A percentile compares a stretch with the other conserved stretches of the same genome.
Conservation (phyloP, 2,329 filamentous ascomycete genomes). For the Pyrenophora teres region DNA sequence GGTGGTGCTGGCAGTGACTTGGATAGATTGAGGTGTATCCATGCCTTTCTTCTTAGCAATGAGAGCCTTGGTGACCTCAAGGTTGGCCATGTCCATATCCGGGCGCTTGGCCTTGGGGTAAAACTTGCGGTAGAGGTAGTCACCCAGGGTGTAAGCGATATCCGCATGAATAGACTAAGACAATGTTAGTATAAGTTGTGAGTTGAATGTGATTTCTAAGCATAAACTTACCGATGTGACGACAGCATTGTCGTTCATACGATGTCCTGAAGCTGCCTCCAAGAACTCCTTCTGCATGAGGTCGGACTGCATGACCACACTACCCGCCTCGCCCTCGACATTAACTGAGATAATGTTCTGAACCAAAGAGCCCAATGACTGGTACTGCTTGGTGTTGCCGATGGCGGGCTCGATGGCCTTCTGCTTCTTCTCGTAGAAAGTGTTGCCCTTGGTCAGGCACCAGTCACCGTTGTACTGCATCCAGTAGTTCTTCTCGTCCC, state of each 20-base stretch:
- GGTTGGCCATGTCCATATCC: conserved; percentile 37
- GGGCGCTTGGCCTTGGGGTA: conserved; percentile 24
- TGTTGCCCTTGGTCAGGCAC: conserved; percentile 32
- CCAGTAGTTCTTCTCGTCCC: conserved; percentile 47
- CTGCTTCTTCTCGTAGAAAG: conserved; percentile 7
- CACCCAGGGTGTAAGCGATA: conserved; percentile 32
- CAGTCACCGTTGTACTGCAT: conserved; percentile 43
- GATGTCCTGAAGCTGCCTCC: conserved; percentile 46
- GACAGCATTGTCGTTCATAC: conserved; percentile 25
- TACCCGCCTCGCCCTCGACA: neutral
- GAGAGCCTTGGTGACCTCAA: conserved; percentile 43
- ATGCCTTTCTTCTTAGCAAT: conserved; percentile 20
- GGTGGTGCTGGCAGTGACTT: conserved; percentile 10
- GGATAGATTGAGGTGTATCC: conserved; percentile 5
- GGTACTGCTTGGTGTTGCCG: conserved; percentile 3
- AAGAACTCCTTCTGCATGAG: conserved; percentile 12
- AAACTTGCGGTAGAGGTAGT: conserved; percentile 28
- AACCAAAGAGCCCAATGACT: neutral
- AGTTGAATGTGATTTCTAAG: conserved; percentile 45
- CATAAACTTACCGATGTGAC: conserved; percentile 15
- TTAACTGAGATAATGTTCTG: conserved; percentile 1
- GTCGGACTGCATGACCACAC: conserved; percentile 16
- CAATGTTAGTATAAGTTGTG: neutral
- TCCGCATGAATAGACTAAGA: conserved; percentile 36
- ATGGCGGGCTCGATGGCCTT: neutral